Base-by-base conservation (phyloP, 352 stramenopile genomes). In the Phytophthora cryptogea region DNA sequence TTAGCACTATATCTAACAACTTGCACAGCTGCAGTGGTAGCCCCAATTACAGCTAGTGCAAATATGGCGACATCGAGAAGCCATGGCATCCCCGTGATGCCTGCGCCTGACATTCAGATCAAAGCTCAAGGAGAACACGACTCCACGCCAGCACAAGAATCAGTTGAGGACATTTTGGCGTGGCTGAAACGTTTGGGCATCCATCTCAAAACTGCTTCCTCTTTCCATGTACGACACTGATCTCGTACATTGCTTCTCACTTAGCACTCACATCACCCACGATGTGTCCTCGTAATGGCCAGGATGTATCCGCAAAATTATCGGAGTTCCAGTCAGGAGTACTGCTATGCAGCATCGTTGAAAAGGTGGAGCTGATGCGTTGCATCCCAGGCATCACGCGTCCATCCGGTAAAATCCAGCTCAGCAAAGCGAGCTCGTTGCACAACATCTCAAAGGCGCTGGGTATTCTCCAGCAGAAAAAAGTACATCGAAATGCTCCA, bases 391-490 rank as follows among this genome's bases (percentile, higher is more conserved):
- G 83, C 5, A 50, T 88, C 37, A 70, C 65, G 3, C 60, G 65
- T 39, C 49, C 65, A 42, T 53, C 47, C 8, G 28, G 54, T 17
- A 67, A 76, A 17, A 54, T 75, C 3, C 52, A 56, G 11, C 42
- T 74, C 23, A 70, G 71, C 32, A 85, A 75, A 65, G 77, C 83
- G 8, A 82, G 77, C n/a, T 66, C 78, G 1, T 56, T 92, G 26
- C 75, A 92, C 70, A 92, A 92, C 53, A 88, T 92, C 37, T 61
- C 52, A 28, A 92, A 92, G 39, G 83, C 76, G 13, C 60, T 90
- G 0, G 57, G 55, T 13, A 78, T 90, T 17, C 61, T 92, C 1
- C 70, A 84, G 50, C 62, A 75, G 39, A 90, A 89, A 36, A 90
- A 89, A 64, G 78, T 88, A 35, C 2, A 44, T 17, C 2, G 14